Percentiles rank a stretch among this genome's conserved stretches.
Conservation (phyloP, 371 early-diverging fungal genomes). For the Funneliformis caledonium region DNA sequence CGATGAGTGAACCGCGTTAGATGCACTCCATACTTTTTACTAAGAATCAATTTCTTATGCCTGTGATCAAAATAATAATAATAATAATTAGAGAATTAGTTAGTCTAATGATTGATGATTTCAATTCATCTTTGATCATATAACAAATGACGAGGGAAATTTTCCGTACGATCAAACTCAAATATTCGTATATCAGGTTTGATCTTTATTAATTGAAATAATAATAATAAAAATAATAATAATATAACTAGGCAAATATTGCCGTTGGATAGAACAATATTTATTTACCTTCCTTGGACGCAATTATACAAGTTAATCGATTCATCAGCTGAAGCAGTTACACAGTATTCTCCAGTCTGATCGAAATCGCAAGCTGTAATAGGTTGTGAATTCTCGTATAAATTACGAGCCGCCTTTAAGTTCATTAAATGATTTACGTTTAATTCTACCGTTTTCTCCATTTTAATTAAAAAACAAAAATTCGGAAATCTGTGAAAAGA, state of each 20-base stretch:
- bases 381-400: conserved; percentile 66
- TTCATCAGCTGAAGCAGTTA: conserved; percentile 83
- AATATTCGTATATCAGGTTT: background rate
- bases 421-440: background rate
- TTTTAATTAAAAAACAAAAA: background rate
- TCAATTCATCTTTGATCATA: background rate
- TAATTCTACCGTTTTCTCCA: background rate
- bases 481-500: too few species aligned
- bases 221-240: background rate
- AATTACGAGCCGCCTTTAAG: conserved; percentile 64
- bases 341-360: conserved; percentile 67
- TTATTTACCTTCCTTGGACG: conserved; percentile 70
- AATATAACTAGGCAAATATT: background rate
- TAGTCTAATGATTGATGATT: background rate
- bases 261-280: too few species aligned
- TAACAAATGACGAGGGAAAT: background rate
- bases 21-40: conserved; percentile 87
- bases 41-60: conserved; percentile 63
- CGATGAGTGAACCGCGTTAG: conserved; percentile 86
- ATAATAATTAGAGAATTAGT: background rate
- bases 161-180: background rate
- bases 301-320: conserved; percentile 82
- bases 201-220: background rate
- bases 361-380: conserved; percentile 83
- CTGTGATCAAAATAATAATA: conserved; percentile 42